A percentile compares a stretch with the other conserved stretches of the same genome.
Conservation (phyloP, 2,329 filamentous ascomycete genomes). For the Colletotrichum sp. region DNA sequence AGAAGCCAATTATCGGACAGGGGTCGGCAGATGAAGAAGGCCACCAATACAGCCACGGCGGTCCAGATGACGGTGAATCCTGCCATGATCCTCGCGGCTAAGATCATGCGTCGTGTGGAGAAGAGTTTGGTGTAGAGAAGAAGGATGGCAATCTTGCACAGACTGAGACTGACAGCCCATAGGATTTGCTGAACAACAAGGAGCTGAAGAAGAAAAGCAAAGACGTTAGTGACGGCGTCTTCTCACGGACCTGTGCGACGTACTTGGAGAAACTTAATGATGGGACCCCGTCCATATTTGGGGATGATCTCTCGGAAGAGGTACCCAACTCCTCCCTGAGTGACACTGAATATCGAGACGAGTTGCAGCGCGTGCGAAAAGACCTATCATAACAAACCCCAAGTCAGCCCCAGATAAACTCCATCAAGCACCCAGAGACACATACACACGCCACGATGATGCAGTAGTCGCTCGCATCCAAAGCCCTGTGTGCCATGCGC, state of each 20-base stretch:
- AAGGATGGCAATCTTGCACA: slow-evolving; percentile 34
- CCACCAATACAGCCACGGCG: slow-evolving; percentile 30
- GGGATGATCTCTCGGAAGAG: slow-evolving; percentile 10
- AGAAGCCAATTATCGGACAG: slow-evolving; percentile 38
- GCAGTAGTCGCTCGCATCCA: slow-evolving; percentile 13
- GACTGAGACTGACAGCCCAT: slow-evolving; percentile 32
- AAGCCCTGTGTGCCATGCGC: slow-evolving; percentile 3
- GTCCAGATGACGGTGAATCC: slow-evolving; percentile 30
- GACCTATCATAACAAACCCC: not conserved
- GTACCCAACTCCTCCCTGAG: slow-evolving; percentile 7
- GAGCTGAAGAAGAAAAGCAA: not conserved
- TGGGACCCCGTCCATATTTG: slow-evolving; percentile 2
- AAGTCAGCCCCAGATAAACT: not conserved
- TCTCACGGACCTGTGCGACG: not conserved
- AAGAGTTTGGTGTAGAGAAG: slow-evolving; percentile 33
- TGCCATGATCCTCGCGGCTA: slow-evolving; percentile 27
- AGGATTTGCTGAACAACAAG: slow-evolving; percentile 31
- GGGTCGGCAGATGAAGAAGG: slow-evolving; percentile 40
- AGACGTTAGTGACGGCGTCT: not conserved
- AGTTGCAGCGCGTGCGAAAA: slow-evolving; percentile 11
- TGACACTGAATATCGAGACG: slow-evolving; percentile 14
- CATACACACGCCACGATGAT: slow-evolving; percentile 5
- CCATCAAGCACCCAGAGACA: not conserved
- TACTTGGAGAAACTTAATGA: slow-evolving; percentile 16
- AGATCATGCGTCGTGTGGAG: slow-evolving; percentile 26